Base-by-base conservation (phyloP, 495 filamentous ascomycete species). In the Podospora comata region DNA sequence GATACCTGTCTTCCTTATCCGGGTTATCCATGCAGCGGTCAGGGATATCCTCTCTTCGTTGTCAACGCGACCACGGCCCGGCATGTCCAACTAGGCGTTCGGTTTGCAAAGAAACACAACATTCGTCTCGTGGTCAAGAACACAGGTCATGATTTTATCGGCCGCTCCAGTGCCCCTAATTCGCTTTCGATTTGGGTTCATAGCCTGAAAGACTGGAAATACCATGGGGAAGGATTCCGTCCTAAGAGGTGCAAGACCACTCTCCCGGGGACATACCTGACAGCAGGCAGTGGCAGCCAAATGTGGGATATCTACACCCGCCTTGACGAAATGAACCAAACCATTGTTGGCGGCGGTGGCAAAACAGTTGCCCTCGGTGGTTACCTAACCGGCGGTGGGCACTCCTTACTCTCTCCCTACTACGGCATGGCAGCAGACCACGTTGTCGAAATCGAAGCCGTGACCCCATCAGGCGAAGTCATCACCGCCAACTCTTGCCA, bases 371-470 rank as follows among this genome's bases (percentile, higher is more conserved):
- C 68, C 0, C 27, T 76, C 0, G 73, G 88, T 7, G 89, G 88
- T 3, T 90, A 85, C 65, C 77, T 83, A 13, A 86, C 84, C 39
- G 88, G 87, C 5, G 88, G 86, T 6, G 89, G 89, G 2, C 89
- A 91, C 71, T 79, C 78, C 3, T 71, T 85, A 3, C 75, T 90
- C 0, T 73, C 79, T 5, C 81, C 87, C 0, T 77, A 70, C 2
- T 87, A 86, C 68, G 89, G 89, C 0, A 76, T 92, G 2, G 89
- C 74, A 7, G 85, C 87, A 1, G 90, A 92, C 70, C 82, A 88
- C 44, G 83, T 87, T 0, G 79, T 91, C 4, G 81, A 88, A 69
- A 86, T 85, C 79, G 85, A 89, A 66, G 78, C 91, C 0, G 83
- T 91, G 4, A 86, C 85, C 2, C 84, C 84, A 0, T 65, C 62